Percentiles rank a stretch among this genome's conserved stretches.
phyloP scores from a whole-genome alignment of 2,329 filamentous ascomycete genomes.

The Ophiostoma novo-ulmi region DNA sequence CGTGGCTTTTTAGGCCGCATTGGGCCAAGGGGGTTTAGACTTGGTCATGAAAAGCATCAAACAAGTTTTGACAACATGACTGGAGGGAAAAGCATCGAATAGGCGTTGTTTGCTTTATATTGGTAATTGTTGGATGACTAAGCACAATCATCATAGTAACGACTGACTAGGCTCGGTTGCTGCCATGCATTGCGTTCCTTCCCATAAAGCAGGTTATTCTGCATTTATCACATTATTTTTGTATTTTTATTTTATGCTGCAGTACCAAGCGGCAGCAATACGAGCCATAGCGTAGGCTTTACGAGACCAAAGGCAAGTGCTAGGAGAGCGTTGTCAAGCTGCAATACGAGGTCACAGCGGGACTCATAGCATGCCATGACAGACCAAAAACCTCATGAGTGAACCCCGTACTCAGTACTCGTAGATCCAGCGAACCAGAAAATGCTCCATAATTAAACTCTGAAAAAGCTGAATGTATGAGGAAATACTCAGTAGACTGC shows the following conservation, averaged over 20 bases:
- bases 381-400: not conserved
- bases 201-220: not conserved
- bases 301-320: slow-evolving; percentile 1
- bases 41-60: too few species aligned
- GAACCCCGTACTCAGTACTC: not conserved
- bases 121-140: not conserved
- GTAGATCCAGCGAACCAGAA: not conserved
- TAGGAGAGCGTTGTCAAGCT: not conserved
- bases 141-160: too few species aligned
- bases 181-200: not conserved
- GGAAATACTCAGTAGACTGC: not conserved
- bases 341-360: slow-evolving; percentile 2
- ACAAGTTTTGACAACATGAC: too few species aligned
- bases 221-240: not conserved
- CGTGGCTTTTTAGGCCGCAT: not conserved
- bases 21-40: too few species aligned
- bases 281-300: not conserved
- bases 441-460: not conserved
- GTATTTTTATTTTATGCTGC: not conserved
- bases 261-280: slow-evolving; percentile 4
- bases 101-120: too few species aligned
- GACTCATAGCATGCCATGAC: too few species aligned
- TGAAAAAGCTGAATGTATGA: not conserved
- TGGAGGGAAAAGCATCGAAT: too few species aligned
- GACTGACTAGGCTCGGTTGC: too few species aligned